These are phyloP conservation scores for Golubevia pallescens DNA, from an alignment of 1,284 basidiomycete species.

Conservation along the genomic window DNA sequence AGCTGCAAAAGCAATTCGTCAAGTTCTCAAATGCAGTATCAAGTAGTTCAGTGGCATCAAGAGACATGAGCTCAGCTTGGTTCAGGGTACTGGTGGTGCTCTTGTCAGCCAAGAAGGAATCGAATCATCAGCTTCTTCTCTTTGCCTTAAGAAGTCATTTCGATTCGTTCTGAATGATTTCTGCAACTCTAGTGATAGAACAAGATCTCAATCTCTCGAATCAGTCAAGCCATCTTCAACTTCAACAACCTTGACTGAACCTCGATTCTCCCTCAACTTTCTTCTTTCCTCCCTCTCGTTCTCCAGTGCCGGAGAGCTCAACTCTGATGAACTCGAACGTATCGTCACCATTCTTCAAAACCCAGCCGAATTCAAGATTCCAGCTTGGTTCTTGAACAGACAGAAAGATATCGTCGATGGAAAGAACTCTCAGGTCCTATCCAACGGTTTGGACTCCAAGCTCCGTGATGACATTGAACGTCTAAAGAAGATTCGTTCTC, in stretches of 20 bases:
- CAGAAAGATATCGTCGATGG: constrained; percentile 64
- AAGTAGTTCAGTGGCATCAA: no score
- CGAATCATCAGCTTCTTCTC: no score
- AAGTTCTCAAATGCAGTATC: no score
- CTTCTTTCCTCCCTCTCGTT: background rate
- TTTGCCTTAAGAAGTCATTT: no score
- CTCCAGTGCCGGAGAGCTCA: constrained; percentile 62
- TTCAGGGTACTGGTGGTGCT: no score
- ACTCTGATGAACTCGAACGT: constrained; percentile 64
- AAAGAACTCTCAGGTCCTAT: constrained; percentile 60
- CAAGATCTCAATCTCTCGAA: background rate
- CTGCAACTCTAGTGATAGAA: no score
- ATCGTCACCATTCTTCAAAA: constrained; percentile 64
- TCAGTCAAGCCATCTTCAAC: background rate
- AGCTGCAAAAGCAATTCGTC: no score
- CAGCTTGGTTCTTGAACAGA: constrained; percentile 63
- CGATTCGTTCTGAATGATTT: no score
- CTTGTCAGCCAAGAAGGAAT: no score
- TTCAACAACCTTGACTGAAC: no score
- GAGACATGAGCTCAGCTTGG: no score
- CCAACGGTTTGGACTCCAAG: constrained; percentile 63
- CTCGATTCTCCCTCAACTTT: background rate
- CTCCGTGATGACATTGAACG: constrained; percentile 64
- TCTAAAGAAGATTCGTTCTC: constrained; percentile 64
- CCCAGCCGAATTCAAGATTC: constrained; percentile 65